Evolutionary conservation across 108 stramenopile species (phyloP).

Genomic region (Skeletonema costatum): DNA sequence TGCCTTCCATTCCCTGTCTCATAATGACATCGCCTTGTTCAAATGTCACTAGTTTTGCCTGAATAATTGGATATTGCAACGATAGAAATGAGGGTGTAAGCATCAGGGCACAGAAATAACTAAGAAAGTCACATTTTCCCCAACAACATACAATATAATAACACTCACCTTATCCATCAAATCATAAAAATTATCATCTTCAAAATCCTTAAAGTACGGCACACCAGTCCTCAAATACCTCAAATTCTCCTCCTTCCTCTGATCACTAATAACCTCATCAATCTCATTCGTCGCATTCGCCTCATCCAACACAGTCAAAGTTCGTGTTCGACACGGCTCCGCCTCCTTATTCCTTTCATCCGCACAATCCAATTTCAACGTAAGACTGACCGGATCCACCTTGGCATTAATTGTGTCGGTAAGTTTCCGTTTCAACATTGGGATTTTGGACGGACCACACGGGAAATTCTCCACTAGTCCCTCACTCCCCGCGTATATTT

Average conservation of each 20-base stretch:
- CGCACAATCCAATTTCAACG: conserved; percentile 47
- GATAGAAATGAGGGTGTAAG: background rate
- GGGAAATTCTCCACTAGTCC: conserved; percentile 80
- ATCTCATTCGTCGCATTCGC: conserved; percentile 30
- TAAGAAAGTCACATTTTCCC: background rate
- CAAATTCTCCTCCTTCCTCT: conserved; percentile 53
- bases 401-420: conserved; percentile 61
- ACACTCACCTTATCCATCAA: conserved; percentile 53
- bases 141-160: background rate
- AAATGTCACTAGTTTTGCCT: conserved; percentile 77
- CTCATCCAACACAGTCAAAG: conserved; percentile 27
- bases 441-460: conserved; percentile 87
- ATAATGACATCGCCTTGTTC: conserved; percentile 75
- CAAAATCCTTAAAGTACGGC: conserved; percentile 65
- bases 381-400: conserved; percentile 59
- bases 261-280: conserved; percentile 55
- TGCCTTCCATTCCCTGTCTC: conserved; percentile 78
- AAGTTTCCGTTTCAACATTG: conserved; percentile 80
- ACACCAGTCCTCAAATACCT: conserved; percentile 52
- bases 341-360: conserved; percentile 37
- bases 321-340: conserved; percentile 41
- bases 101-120: background rate
- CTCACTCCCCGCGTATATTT: conserved; percentile 65
- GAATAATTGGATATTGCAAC: background rate
- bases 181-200: conserved; percentile 68